A percentile compares a stretch with the other conserved stretches of the same genome.
phyloP scores from a whole-genome alignment of 2,329 filamentous ascomycete genomes.

The Decorospora gaudefroyi region DNA sequence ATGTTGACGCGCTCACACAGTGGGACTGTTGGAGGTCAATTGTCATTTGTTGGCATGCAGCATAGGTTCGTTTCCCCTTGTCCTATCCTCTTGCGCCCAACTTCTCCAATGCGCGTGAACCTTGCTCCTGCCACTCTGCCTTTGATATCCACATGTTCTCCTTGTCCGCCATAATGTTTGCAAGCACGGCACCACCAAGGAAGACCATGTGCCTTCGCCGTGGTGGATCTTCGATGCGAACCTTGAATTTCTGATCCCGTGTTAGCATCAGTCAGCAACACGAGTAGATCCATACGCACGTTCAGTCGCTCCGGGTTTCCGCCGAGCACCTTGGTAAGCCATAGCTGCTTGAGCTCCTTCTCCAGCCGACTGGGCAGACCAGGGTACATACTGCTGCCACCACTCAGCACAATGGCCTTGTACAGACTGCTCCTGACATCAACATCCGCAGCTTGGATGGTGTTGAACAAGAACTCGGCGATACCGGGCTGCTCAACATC shows the following conservation, averaged over 20 bases:
- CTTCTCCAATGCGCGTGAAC: constrained; percentile 82
- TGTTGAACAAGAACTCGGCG: constrained; percentile 97
- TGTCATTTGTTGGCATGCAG: constrained; percentile 20
- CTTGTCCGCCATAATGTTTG: constrained; percentile 99
- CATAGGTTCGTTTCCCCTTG: too few relatives aligned
- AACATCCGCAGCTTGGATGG: constrained; percentile 92
- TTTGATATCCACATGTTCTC: constrained; percentile 99
- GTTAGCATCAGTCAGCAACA: constrained; percentile 25
- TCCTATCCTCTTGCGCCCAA: constrained; percentile 74
- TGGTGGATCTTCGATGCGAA: constrained; percentile 96
- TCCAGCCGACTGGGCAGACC: constrained; percentile 91
- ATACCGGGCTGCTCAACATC: constrained; percentile 97
- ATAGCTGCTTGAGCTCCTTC: constrained; percentile 98
- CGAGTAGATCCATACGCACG: constrained; percentile 49
- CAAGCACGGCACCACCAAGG: constrained; percentile 90
- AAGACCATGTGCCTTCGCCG: constrained; percentile 99
- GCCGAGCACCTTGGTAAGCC: constrained; percentile 87
- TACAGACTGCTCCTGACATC: constrained; percentile 92
- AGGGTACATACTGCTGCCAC: constrained; percentile 98
- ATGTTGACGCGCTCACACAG: not conserved
- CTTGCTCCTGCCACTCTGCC: constrained; percentile 95
- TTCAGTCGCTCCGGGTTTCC: constrained; percentile 90
- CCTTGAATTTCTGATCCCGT: constrained; percentile 84
- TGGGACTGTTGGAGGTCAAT: constrained; percentile 7
- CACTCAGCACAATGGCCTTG: constrained; percentile 95